Evolutionary conservation across 1,139 yeast species (phyloP), one percentile per base, ranked within the genome.

Genomic region (Yamadazyma sp.): DNA sequence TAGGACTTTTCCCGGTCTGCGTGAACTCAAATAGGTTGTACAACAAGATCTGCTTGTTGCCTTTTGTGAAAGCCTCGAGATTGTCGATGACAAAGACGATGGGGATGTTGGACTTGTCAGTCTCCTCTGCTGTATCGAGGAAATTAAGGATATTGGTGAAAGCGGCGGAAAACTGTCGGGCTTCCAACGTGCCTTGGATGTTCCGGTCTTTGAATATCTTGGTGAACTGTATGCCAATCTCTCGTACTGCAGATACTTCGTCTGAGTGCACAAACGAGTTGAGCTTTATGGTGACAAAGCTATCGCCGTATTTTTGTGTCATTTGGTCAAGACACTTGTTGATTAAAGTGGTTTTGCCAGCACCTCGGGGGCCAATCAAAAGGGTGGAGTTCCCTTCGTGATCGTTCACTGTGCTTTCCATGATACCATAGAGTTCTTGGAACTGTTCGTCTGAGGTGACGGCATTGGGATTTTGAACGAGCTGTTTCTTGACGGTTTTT

Each of bases 11-110:
- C 22, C 87, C 76, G 44, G 78, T 85, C 47, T 89, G 92, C 2
- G 88, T 79, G 51, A 89, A 70, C 53, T 94, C 98, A 55, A 94
- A 84, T 34, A 94, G 64, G 51, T 89, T 92, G 59, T 92, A 94
- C 7, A 94, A 64, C 34, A 92, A 66, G 0, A 95, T 85, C 58
- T 92, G 98, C 43, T 87, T 81, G 33, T 77, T 73, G 36, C 78
- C 82, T 7, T 76, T 72, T 0, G 92, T 83, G 62, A 85, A 92
- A 36, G 75, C 69, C 46, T 92, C 98, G 43, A 92, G 77, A 52
- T 89, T 96, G 47, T 92, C 98, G 44, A 92, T 77, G 3, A 88
- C 64, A 50, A 92, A 84, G 0, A 94, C 64, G 5, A 92, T 75
- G 0, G 96, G 78, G 26, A 83, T 69, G 36, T 51, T 36, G 44